Conservation (phyloP, 78 protist species). For the Fonticula alba region DNA sequence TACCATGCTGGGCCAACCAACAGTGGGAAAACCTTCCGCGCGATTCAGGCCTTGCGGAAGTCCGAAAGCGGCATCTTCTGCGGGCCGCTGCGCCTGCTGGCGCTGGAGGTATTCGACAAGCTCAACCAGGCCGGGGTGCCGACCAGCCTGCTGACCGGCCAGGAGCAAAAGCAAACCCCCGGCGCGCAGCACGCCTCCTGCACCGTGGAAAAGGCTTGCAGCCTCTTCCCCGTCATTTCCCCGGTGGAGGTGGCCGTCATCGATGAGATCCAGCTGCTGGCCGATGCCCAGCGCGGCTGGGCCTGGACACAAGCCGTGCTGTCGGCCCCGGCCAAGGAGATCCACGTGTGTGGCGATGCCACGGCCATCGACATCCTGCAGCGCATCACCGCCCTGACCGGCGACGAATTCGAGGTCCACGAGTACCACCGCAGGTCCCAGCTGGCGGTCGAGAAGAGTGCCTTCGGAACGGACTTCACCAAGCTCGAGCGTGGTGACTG, state of each 20-base stretch:
- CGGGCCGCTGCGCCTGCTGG: conserved; percentile 43
- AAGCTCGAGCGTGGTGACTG: conserved; percentile 3
- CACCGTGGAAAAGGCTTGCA: conserved; percentile 44
- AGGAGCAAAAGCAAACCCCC: conserved; percentile 12
- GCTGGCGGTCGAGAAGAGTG: too few species aligned
- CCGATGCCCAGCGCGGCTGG: conserved; percentile 38
- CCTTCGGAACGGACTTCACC: too few species aligned
- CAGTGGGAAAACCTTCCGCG: conserved; percentile 46
- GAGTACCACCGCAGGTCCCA: conserved; percentile 21
- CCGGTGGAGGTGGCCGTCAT: conserved; percentile 33
- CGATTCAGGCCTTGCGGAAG: conserved; percentile 5
- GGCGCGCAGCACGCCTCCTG: conserved; percentile 15
- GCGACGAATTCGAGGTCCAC: conserved; percentile 18
- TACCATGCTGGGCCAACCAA: conserved; percentile 61
- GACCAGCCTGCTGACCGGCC: conserved; percentile 40
- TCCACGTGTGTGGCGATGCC: conserved; percentile 45
- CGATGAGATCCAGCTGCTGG: conserved; percentile 41
- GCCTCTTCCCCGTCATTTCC: too few species aligned
- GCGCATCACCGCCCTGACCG: not conserved
- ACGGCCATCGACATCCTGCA: conserved; percentile 4
- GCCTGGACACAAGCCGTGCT: conserved; percentile 49
- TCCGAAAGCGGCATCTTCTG: conserved; percentile 29
- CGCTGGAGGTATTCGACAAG: conserved; percentile 26
- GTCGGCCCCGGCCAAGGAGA: conserved; percentile 8
- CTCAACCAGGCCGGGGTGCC: conserved; percentile 9